These are phyloP conservation scores for Beauveria varroae DNA, from an alignment of 2,329 filamentous ascomycete genomes.

Conservation along the genomic window DNA sequence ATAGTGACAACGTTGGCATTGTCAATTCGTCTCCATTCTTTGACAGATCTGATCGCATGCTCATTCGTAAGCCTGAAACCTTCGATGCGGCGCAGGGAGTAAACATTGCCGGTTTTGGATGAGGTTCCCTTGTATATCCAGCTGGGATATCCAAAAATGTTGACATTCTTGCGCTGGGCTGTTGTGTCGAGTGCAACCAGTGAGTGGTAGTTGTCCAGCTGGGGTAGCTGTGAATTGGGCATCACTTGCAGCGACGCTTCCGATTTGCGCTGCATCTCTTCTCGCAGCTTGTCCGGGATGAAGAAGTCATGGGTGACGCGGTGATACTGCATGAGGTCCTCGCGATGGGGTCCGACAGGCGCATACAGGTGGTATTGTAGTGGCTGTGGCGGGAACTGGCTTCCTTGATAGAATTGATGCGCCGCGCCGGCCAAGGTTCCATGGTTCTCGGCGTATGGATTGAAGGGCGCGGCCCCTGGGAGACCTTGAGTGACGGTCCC, in stretches of 20 bases:
- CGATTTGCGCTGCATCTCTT: conserved; percentile 82
- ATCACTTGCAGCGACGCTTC: conserved; percentile 81
- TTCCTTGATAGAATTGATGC: conserved; percentile 60
- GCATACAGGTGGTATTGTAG: conserved; percentile 91
- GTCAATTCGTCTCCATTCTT: conserved; percentile 80
- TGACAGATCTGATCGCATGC: conserved; percentile 76
- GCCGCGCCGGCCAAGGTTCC: conserved; percentile 47
- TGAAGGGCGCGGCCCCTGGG: conserved; percentile 40
- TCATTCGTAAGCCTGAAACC: conserved; percentile 85
- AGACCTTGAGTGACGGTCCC: conserved; percentile 44
- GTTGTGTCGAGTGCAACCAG: conserved; percentile 83
- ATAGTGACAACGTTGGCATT: conserved; percentile 78
- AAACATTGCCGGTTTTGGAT: conserved; percentile 80
- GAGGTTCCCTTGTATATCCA: conserved; percentile 96
- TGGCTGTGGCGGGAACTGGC: conserved; percentile 52
- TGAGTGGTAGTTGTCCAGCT: conserved; percentile 84
- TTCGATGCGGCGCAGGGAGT: conserved; percentile 79
- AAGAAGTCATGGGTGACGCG: conserved; percentile 87
- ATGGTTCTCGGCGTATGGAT: conserved; percentile 73
- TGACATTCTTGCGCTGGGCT: conserved; percentile 67
- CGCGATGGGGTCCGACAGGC: conserved; percentile 72
- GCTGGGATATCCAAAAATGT: conserved; percentile 78
- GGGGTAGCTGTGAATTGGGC: conserved; percentile 66
- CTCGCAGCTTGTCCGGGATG: conserved; percentile 74
- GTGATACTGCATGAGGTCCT: conserved; percentile 78